Evolutionary conservation across 805 yeast species (phyloP), one percentile per base, ranked within the genome.

Genomic region (Myxozyma melibiosi): DNA sequence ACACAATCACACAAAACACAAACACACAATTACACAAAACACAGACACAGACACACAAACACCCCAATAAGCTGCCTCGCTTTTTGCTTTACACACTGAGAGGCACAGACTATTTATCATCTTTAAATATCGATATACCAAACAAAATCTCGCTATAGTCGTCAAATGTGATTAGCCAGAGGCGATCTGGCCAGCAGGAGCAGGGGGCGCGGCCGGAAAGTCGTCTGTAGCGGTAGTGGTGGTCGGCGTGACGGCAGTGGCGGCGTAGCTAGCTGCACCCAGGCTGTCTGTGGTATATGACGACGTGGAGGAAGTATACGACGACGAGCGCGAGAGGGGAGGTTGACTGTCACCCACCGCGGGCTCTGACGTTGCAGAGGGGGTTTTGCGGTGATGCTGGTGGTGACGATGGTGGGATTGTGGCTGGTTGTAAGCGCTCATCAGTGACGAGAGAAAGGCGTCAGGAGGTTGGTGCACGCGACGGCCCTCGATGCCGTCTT

Each of bases 401-500:
- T 49, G 49, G 18, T 51, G 54, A 18, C 25, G 35, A 27, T 16
- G 27, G 13, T 24, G 44, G 24, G 41, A 18, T 2, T 35, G 9
- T 20, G n/a, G n/a, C 13, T 35, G 55, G 25, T 20, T 35, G 27
- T 38, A 27, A 14, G 53, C 55, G 18, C 20, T 16, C 7, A 44
- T 34, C 5, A 50, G 27, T 4, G 51, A 40, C 2, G 55, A 41
- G 13, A 37, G 27, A 14, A 28, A 42, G 4, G n/a, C 34, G 37
- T 37, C 51, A 2, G 34, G 49, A 6, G 44, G 51, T 16, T 46
- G 57, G 39, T 57, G 61, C 13, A 52, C 73, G 46, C 80, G 71
- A 58, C 80, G 79, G 3, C 90, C 90, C 66, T 85, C 88, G 3
- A 84, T 70, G 0, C 90, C 90, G 68, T 85, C 90, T 64, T 85